Evolutionary conservation across 1,284 basidiomycete genomes (phyloP).

Genomic region (Moniliophthora roreri): DNA sequence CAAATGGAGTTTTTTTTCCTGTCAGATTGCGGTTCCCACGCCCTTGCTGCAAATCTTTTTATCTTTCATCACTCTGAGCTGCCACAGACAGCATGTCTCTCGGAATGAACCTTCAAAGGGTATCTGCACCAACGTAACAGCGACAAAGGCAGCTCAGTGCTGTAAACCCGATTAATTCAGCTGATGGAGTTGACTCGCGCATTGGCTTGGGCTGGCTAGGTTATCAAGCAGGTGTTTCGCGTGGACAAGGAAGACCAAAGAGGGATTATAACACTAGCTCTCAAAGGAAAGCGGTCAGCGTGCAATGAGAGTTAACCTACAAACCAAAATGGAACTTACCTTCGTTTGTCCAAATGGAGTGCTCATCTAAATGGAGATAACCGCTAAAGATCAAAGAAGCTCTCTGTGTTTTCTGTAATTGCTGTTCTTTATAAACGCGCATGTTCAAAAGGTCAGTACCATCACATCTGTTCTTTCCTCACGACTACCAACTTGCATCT

Average conservation of each 20-base stretch:
- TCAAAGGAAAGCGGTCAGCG: neutral
- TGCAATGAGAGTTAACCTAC: neutral
- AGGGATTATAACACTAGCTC: neutral
- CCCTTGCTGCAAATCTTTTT: too few relatives aligned
- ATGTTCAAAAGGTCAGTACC: neutral
- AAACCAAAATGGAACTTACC: neutral
- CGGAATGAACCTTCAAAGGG: too few relatives aligned
- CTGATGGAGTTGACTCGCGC: neutral
- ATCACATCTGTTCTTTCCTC: neutral
- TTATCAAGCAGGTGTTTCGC: neutral
- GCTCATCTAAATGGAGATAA: too few relatives aligned
- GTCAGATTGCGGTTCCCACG: too few relatives aligned
- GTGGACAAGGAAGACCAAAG: neutral
- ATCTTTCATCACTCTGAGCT: too few relatives aligned
- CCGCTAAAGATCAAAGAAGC: neutral
- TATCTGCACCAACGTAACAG: too few relatives aligned
- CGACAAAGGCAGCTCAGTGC: too few relatives aligned
- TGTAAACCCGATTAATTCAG: too few relatives aligned
- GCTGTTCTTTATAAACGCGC: neutral
- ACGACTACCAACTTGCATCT: neutral
- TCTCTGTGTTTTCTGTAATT: neutral
- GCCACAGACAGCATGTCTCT: too few relatives aligned
- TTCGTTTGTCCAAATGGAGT: slow-evolving; percentile 1
- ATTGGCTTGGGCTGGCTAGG: neutral
- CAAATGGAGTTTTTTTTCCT: too few relatives aligned